Base-by-base conservation (phyloP, 345 rosid species). In the Kernera saxatilis region DNA sequence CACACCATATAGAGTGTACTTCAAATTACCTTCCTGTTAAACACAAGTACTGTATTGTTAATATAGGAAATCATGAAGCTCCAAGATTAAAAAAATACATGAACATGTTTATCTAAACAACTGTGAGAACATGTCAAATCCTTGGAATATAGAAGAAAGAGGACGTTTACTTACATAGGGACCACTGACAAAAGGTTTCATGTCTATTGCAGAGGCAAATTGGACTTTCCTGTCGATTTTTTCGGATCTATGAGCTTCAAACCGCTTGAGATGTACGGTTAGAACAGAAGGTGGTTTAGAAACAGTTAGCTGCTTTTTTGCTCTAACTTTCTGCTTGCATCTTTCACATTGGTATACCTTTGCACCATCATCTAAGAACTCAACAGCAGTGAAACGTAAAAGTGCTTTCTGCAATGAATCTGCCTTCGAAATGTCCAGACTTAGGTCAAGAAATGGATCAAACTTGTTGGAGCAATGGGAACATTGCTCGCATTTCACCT, bases 1-100 rank as follows among this genome's bases (percentile, higher is more conserved):
- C 58, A 91, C 98, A 54, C 99, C 96, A 73, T 94, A 91, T 0
- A 94, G 82, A 13, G 98, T 91, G 80, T 94, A 94, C 71, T 88
- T 91, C 81, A 91, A 64, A 72, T 88, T 84, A 73, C 89, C 95
- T 77, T 89, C 98, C 99, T 94, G 90, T 66, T 74, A 57, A 69
- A 37, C 25, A 57, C 32, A 69, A 62, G 55, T 64, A 64, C 1
- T 0, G 4, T 15, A 37, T n/a, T 36, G 53, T 69, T 36, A 70
- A 70, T 29, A 45, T 18, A n/a, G 14, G 14, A 15, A 45, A 9
- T 36, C 39, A 25, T 23, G 64, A 64, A 64, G 59, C 36, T 64
- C 5, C n/a, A 17, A 11, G 27, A 46, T 55, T 5, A 7, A 35
- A 27, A 35, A 64, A 22, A 4, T 14, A 60, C 9, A 43, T 14